Evolutionary conservation across 1,284 basidiomycete genomes (phyloP).

Genomic region (Rhodofomes roseus): DNA sequence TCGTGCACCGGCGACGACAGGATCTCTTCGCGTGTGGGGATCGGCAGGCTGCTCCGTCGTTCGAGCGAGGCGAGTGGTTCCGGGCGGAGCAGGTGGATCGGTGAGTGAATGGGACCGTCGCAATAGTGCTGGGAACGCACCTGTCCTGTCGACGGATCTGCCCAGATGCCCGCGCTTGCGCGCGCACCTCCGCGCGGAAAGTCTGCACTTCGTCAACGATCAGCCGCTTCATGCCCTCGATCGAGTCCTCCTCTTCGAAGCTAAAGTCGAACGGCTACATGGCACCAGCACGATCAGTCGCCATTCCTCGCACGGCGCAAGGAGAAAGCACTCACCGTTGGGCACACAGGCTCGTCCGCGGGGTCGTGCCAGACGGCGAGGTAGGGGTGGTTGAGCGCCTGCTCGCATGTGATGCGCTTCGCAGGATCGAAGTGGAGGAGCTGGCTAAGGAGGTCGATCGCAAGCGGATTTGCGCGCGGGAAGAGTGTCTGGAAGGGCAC

Average conservation of each 20-base stretch:
- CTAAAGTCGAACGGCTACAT: constrained; percentile 91
- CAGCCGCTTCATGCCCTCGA: constrained; percentile 95
- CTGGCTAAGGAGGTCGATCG: constrained; percentile 89
- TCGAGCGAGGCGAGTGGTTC: background rate
- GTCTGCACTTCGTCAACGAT: constrained; percentile 91
- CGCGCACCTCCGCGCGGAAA: constrained; percentile 86
- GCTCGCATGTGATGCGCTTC: constrained; percentile 92
- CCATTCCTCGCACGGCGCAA: background rate
- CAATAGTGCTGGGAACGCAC: constrained; percentile 31
- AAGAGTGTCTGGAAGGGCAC: constrained; percentile 91
- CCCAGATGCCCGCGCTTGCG: constrained; percentile 65
- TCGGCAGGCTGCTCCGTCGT: constrained; percentile 52
- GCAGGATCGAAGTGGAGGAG: constrained; percentile 97
- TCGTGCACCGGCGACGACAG: constrained; percentile 71
- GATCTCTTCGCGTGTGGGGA: constrained; percentile 78
- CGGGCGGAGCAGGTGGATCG: background rate
- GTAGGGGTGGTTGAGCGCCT: constrained; percentile 95
- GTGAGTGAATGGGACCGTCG: background rate
- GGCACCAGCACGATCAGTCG: background rate
- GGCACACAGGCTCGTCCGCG: constrained; percentile 82
- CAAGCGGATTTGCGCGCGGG: constrained; percentile 90
- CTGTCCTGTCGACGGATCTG: constrained; percentile 73
- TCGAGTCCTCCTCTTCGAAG: constrained; percentile 96
- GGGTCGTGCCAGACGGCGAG: constrained; percentile 93
- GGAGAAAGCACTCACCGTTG: constrained; percentile 13